These are phyloP conservation scores for Pinus tabuliformis DNA, from an alignment of 75 land plant genomes.

Conservation along the genomic window DNA sequence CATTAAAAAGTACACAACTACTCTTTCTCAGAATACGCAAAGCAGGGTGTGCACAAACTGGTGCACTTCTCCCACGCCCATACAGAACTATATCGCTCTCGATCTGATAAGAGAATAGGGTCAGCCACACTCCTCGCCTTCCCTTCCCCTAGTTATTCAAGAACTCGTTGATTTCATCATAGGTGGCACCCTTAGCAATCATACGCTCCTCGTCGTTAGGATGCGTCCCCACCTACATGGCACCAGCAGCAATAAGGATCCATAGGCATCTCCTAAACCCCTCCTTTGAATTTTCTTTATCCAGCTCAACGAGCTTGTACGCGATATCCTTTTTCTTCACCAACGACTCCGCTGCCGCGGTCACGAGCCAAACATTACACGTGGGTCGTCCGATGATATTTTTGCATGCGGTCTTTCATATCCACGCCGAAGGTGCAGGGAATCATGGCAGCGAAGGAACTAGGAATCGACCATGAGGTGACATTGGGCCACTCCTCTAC, in stretches of 20 bases:
- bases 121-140: constrained; percentile 16
- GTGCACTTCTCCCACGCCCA: too few relatives aligned
- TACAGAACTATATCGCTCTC: constrained; percentile 24
- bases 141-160: constrained; percentile 20
- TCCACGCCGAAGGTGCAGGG: constrained; percentile 75
- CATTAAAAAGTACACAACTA: too few relatives aligned
- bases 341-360: constrained; percentile 49
- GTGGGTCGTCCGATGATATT: constrained; percentile 50
- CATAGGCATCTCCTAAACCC: constrained; percentile 56
- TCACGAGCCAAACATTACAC: constrained; percentile 55
- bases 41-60: too few relatives aligned
- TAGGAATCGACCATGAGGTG: too few relatives aligned
- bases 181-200: constrained; percentile 24
- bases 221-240: constrained; percentile 60
- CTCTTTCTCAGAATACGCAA: too few relatives aligned
- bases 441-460: constrained; percentile 32
- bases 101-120: constrained; percentile 70
- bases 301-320: constrained; percentile 32
- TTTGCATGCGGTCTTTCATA: constrained; percentile 50
- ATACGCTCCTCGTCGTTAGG: constrained; percentile 55
- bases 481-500: too few relatives aligned
- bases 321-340: constrained; percentile 28
- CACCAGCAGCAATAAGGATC: constrained; percentile 81
- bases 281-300: constrained; percentile 37
- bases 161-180: constrained; percentile 60